A percentile compares a stretch with the other conserved stretches of the same genome.
These are phyloP conservation scores for Anethum foeniculum DNA, from an alignment of 140 eudicot species.

Conservation along the genomic window DNA sequence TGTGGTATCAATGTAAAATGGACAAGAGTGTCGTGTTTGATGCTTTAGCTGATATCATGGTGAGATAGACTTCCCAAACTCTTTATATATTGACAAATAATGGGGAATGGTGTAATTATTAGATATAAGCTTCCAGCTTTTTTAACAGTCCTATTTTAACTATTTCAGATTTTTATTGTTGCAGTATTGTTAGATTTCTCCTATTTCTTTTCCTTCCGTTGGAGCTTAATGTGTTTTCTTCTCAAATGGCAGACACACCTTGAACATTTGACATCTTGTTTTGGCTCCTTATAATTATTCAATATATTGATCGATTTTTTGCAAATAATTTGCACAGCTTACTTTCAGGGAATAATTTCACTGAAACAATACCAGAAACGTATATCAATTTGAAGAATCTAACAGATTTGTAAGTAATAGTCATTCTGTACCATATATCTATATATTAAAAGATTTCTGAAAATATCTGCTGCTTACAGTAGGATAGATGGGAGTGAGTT, in stretches of 20 bases:
- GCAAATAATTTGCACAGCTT: conserved; percentile 32
- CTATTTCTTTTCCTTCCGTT: neutral
- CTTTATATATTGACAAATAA: neutral
- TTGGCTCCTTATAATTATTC: no score
- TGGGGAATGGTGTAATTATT: neutral
- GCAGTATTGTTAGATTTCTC: neutral
- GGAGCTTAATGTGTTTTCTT: neutral
- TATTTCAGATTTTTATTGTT: no score
- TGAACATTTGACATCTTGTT: no score
- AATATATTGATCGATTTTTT: no score
- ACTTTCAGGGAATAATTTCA: conserved; percentile 63
- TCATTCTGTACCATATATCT: neutral
- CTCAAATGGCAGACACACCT: no score
- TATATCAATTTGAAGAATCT: conserved; percentile 3
- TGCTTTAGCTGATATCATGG: neutral
- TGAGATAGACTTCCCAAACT: neutral
- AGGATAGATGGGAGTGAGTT: conserved; percentile 61
- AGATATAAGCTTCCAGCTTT: neutral
- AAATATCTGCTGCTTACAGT: conserved; percentile 38
- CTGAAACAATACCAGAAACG: conserved; percentile 59
- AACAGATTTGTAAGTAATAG: conserved; percentile 14
- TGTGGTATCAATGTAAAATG: neutral
- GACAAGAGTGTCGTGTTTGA: neutral
- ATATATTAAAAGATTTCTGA: neutral
- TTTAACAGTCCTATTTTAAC: no score